Conservation (phyloP, 1,284 basidiomycete species). For the Inonotus hispidus region DNA sequence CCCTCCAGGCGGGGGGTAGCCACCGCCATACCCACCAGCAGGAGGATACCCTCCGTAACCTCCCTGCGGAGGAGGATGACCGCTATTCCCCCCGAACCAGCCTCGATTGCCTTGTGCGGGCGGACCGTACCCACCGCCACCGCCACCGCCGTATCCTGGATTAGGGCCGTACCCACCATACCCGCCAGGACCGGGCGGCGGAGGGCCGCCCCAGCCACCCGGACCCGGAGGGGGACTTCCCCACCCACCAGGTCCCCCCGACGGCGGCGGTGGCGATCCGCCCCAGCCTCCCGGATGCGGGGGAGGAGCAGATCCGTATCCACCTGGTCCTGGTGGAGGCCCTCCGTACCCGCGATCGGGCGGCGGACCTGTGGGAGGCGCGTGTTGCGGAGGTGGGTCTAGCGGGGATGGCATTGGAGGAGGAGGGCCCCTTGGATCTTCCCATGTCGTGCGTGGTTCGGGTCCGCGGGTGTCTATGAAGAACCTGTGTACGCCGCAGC, state of each 20-base stretch:
- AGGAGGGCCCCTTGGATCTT: slow-evolving; percentile 51
- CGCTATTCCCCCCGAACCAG: slow-evolving; percentile 28
- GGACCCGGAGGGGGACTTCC: neutral
- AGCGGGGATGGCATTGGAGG: slow-evolving; percentile 37
- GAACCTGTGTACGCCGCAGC: no score
- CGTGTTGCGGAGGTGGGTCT: slow-evolving; percentile 30
- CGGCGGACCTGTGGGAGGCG: slow-evolving; percentile 41
- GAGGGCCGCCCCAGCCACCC: neutral
- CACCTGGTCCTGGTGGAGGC: slow-evolving; percentile 5
- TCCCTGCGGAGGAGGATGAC: neutral
- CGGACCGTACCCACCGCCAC: slow-evolving; percentile 2
- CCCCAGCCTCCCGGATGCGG: neutral
- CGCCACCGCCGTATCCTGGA: slow-evolving; percentile 10
- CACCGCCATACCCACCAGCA: neutral
- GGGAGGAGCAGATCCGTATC: neutral
- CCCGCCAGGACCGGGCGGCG: neutral
- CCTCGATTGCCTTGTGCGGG: slow-evolving; percentile 20
- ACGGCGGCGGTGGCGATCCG: neutral
- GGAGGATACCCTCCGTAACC: slow-evolving; percentile 23
- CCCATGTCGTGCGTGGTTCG: slow-evolving; percentile 62
- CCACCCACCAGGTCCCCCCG: neutral
- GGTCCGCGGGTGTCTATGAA: slow-evolving; percentile 59
- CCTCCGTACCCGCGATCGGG: no score
- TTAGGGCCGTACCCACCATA: slow-evolving; percentile 15
- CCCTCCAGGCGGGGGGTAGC: slow-evolving; percentile 1